Base-by-base conservation (phyloP, 2,329 filamentous ascomycete genomes). In the Venturia oleaginea region DNA sequence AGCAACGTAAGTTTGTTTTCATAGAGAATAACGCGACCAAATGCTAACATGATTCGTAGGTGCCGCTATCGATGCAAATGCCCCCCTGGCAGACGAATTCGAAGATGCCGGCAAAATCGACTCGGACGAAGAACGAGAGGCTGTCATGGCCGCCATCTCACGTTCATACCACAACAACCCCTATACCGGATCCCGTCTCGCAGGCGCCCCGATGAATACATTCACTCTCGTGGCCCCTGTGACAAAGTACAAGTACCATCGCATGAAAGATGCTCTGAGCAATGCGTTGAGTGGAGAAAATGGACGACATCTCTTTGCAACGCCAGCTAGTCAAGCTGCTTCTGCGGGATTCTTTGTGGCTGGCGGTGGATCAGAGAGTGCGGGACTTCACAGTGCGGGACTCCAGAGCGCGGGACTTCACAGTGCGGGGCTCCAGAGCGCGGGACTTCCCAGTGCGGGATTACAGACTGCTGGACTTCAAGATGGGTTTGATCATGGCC, bases 41-140 rank as follows among this genome's bases (percentile, higher is more conserved):
- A 15, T 61, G 22, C 32, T 64, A 59, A 64, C 32, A 57, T 73
- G 71, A 15, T 1, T 22, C 37, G 37, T 74, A 94, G 91, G 97
- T 79, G 92, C 92, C 42, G 92, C 92, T 43, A 89, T 99, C 69
- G 92, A 97, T 74, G 93, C 94, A 64, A 96, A 95, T 74, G 92
- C 92, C 1, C 92, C 92, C 2, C 78, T 94, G 22, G 91, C 93
- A 70, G 92, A 97, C 70, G 91, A 95, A 59, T 84, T 84, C 65
- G 90, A 91, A 67, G 86, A 86, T 6, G 75, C 76, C 1, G 90
- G 86, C 2, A 89, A 91, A 1, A 85, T 99, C 43, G 94, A 99
- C 75, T 94, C 90, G 2, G 94, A 99, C 72, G 94, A 97, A 78
- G 94, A 99, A 76, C 91, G 91, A 61, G 88, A 92, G 60, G 83